Percentiles rank a stretch among this genome's conserved stretches.
Conservation (phyloP, 2,329 filamentous ascomycete genomes). For the Delphinella strobiligena region DNA sequence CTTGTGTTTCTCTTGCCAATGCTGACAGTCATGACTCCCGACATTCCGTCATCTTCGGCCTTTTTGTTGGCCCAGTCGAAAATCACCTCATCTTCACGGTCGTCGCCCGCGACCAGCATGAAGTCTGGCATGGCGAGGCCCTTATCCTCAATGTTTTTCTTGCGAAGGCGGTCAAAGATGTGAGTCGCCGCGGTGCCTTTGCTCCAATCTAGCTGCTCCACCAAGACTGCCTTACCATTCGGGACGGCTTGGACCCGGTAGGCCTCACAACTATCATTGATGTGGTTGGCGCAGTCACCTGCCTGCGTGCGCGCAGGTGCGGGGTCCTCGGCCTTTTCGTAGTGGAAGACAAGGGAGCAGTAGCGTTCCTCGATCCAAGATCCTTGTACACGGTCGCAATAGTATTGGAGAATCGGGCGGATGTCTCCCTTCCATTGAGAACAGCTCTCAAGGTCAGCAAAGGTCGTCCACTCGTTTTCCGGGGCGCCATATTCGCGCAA, state of each 20-base stretch:
- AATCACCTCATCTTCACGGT: constrained; percentile 84
- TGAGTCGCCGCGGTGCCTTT: constrained; percentile 72
- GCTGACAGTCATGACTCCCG: constrained; percentile 70
- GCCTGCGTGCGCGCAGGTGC: constrained; percentile 66
- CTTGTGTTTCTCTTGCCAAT: constrained; percentile 80
- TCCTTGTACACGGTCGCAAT: constrained; percentile 77
- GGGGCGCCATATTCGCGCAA: constrained; percentile 52
- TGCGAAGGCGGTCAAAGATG: constrained; percentile 46
- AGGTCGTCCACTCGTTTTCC: constrained; percentile 59
- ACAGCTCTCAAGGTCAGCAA: constrained; percentile 61
- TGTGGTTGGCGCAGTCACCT: constrained; percentile 82
- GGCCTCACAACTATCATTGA: constrained; percentile 82
- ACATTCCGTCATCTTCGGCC: constrained; percentile 35
- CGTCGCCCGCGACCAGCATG: constrained; percentile 78
- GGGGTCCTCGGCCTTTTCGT: constrained; percentile 68
- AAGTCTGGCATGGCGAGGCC: constrained; percentile 54
- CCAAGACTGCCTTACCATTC: constrained; percentile 62
- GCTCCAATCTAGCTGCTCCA: constrained; percentile 77
- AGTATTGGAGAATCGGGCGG: constrained; percentile 73
- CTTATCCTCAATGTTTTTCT: constrained; percentile 20
- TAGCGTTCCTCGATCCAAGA: constrained; percentile 84
- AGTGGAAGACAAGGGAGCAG: constrained; percentile 84
- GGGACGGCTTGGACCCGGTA: constrained; percentile 77
- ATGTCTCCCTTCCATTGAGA: constrained; percentile 74
- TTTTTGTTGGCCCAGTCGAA: constrained; percentile 89